Percentiles rank a stretch among this genome's conserved stretches.
phyloP scores from a whole-genome alignment of 2,329 filamentous ascomycete species.

The Pyrenophora tritici-repentis region DNA sequence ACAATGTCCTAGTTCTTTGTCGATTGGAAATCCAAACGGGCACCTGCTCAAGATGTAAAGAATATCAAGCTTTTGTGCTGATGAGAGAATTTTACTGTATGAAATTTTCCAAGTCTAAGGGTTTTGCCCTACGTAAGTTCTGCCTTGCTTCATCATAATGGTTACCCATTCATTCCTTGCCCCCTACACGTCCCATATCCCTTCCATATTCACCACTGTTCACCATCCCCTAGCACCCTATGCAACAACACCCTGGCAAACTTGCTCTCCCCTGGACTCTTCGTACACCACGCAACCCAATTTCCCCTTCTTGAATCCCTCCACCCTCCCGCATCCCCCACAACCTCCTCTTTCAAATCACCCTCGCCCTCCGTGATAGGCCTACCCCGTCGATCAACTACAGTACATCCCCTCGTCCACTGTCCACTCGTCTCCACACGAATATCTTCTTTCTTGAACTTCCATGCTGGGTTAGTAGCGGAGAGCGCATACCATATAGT shows the following conservation, averaged over 20 bases:
- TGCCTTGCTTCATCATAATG: no score
- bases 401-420: conserved; percentile 92
- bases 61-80: no score
- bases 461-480: conserved; percentile 34
- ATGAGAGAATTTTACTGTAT: no score
- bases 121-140: no score
- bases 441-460: conserved; percentile 69
- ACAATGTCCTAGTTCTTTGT: no score
- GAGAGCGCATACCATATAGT: conserved; percentile 46
- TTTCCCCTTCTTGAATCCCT: conserved; percentile 76
- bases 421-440: conserved; percentile 88
- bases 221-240: conserved; percentile 61
- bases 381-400: conserved; percentile 73
- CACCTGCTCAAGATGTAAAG: no score
- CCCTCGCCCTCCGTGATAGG: conserved; percentile 53
- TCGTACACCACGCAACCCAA: conserved; percentile 73
- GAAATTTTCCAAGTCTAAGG: no score
- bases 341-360: conserved; percentile 51
- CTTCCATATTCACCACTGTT: conserved; percentile 3
- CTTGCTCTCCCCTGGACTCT: conserved; percentile 67
- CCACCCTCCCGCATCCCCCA: conserved; percentile 79
- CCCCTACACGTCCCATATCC: no score
- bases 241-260: conserved; percentile 71
- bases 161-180: no score
- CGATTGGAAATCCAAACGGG: no score